phyloP scores from a whole-genome alignment of 768 basidiomycete species.

The Russula foetens region DNA sequence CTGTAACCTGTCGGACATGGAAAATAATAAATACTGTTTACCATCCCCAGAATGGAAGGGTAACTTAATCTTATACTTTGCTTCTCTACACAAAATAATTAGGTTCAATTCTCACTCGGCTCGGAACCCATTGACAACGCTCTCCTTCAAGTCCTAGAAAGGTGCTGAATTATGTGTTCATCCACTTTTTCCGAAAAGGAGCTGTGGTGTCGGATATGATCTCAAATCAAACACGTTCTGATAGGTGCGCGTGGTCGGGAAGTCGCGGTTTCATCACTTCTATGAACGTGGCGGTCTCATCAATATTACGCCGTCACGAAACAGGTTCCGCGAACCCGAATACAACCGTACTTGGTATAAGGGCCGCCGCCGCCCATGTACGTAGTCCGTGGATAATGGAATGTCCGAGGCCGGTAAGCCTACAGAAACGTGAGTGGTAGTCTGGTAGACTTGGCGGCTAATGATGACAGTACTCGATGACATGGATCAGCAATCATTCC shows the following conservation, averaged over 20 bases:
- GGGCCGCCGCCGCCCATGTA: neutral
- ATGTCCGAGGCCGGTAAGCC: constrained; percentile 1
- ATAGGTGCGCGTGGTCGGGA: neutral
- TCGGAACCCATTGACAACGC: too few species aligned
- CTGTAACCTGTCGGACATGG: too few species aligned
- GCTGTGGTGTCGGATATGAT: neutral
- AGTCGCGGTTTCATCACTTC: neutral
- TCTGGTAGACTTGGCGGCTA: neutral
- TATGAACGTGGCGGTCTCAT: neutral
- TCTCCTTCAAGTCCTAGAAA: neutral
- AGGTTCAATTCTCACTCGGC: neutral
- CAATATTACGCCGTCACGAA: neutral
- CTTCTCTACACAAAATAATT: too few species aligned
- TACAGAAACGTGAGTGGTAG: neutral
- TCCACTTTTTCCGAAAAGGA: neutral
- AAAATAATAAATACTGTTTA: too few species aligned
- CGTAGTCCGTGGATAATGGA: neutral
- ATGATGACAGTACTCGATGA: neutral
- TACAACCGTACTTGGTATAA: neutral
- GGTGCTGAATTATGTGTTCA: neutral
- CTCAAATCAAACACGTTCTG: neutral
- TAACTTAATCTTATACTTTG: too few species aligned
- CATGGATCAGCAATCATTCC: neutral
- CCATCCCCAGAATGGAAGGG: too few species aligned
- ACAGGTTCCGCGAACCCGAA: neutral